Evolutionary conservation across 257 asterid species (phyloP).

Genomic region (Scutellaria barbata): DNA sequence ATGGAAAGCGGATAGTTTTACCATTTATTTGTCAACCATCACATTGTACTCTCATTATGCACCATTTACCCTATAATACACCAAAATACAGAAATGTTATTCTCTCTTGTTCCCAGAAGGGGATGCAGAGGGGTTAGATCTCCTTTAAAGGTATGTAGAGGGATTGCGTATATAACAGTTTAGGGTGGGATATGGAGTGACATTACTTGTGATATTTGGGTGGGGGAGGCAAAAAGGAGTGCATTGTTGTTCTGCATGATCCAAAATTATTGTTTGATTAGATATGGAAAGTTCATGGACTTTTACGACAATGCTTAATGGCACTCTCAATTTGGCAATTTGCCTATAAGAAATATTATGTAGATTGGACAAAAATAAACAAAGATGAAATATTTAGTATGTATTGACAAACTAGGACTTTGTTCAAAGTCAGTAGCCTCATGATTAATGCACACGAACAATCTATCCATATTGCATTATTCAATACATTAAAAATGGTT

Average conservation of each 20-base stretch:
- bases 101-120: neutral
- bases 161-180: neutral
- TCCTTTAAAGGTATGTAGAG: neutral
- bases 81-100: neutral
- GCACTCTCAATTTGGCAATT: too few species aligned
- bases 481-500: too few species aligned
- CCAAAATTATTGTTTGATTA: too few species aligned
- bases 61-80: neutral
- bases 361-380: neutral
- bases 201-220: too few species aligned
- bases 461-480: neutral
- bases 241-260: too few species aligned
- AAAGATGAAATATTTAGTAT: neutral
- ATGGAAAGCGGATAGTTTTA: slow-evolving; percentile 26
- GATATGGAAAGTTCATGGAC: too few species aligned
- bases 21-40: slow-evolving; percentile 28
- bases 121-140: neutral
- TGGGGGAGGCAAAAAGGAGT: too few species aligned
- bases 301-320: too few species aligned
- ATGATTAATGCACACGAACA: neutral
- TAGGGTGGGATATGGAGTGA: neutral
- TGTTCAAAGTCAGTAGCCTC: neutral
- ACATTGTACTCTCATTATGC: slow-evolving; percentile 27
- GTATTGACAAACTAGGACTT: neutral
- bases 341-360: neutral